phyloP scores from a whole-genome alignment of 2,329 filamentous ascomycete species.

The Amauroascus verrucosus region DNA sequence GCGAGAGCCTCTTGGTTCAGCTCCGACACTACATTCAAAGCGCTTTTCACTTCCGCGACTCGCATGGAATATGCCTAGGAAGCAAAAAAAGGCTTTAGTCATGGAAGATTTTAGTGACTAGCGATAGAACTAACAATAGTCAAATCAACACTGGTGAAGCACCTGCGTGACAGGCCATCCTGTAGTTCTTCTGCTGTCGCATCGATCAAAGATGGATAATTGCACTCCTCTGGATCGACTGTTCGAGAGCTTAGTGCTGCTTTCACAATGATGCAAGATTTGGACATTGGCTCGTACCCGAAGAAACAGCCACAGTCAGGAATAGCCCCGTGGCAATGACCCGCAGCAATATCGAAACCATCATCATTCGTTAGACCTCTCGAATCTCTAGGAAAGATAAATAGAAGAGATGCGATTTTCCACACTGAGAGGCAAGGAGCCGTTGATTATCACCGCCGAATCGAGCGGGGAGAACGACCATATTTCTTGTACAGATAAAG shows the following conservation, averaged over 20 bases:
- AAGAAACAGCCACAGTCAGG: not conserved
- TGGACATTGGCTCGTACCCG: not conserved
- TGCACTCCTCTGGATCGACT: not conserved
- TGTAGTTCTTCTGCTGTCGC: constrained; percentile 44
- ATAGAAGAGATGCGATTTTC: not conserved
- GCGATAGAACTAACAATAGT: constrained; percentile 31
- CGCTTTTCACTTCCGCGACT: constrained; percentile 45
- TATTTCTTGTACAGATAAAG: too few relatives aligned
- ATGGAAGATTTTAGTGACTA: not conserved
- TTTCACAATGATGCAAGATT: not conserved
- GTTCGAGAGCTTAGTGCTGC: too few relatives aligned
- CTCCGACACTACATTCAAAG: constrained; percentile 45
- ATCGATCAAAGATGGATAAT: constrained; percentile 36
- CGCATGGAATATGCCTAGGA: constrained; percentile 42
- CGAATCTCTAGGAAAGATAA: not conserved
- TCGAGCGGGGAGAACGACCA: not conserved
- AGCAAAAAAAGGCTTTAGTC: not conserved
- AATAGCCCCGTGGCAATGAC: not conserved
- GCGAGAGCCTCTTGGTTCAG: constrained; percentile 52
- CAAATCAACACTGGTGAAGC: constrained; percentile 50
- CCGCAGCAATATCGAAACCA: not conserved
- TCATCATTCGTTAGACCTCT: not conserved
- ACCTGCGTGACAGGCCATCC: constrained; percentile 39
- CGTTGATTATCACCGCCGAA: too few relatives aligned
- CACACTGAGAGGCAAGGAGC: not conserved